These are phyloP conservation scores for Arctium lappa DNA, from an alignment of 129 eudicot genomes.

Conservation along the genomic window DNA sequence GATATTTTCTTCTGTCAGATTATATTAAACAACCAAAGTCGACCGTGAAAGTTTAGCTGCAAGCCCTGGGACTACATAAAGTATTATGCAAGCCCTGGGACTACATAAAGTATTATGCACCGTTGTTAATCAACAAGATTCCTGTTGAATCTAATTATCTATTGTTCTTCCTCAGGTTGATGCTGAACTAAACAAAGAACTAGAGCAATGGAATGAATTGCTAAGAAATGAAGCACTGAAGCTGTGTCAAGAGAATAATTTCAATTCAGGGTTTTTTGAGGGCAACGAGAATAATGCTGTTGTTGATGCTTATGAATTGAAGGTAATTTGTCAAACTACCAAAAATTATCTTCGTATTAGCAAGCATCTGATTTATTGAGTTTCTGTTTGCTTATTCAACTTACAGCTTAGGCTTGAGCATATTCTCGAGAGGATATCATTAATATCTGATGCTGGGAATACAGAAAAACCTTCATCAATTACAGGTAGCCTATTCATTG, in stretches of 20 bases:
- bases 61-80: no score
- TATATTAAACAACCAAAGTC: background rate
- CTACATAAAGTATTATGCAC: background rate
- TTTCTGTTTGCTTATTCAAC: conserved; percentile 11
- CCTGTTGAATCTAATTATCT: background rate
- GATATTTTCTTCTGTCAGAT: background rate
- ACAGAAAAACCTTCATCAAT: conserved; percentile 82
- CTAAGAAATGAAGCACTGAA: conserved; percentile 80
- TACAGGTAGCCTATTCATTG: conserved; percentile 59
- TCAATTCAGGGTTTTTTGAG: conserved; percentile 85
- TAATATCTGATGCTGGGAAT: conserved; percentile 94
- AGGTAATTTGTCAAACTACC: conserved; percentile 41
- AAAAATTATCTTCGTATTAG: background rate
- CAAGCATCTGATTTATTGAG: conserved; percentile 2
- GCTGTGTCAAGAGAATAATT: conserved; percentile 89
- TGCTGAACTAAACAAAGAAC: conserved; percentile 77
- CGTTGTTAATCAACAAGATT: background rate
- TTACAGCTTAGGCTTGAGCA: conserved; percentile 96
- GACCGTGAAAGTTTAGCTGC: background rate
- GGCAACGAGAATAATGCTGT: conserved; percentile 77
- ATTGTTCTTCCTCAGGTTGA: conserved; percentile 61
- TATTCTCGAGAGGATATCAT: conserved; percentile 84
- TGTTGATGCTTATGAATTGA: conserved; percentile 92
- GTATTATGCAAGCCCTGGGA: background rate
- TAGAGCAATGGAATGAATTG: conserved; percentile 92